phyloP scores from a whole-genome alignment of 805 yeast genomes.

The Candida takata region DNA sequence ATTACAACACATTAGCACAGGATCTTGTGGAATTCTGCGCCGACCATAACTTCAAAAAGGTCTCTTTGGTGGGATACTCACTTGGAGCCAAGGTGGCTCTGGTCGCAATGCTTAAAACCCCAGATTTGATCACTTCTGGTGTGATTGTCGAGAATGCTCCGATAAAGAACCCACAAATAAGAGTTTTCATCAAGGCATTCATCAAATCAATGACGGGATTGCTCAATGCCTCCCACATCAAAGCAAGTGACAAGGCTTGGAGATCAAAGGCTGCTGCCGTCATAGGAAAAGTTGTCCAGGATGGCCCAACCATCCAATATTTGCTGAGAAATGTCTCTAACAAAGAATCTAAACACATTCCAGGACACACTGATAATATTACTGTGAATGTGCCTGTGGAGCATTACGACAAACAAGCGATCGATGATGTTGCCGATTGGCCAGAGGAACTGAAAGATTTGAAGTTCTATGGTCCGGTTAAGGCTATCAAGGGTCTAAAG shows the following conservation, averaged over 20 bases:
- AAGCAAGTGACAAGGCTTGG: slow-evolving; percentile 22
- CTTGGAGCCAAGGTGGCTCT: slow-evolving; percentile 49
- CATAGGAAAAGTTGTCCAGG: slow-evolving; percentile 18
- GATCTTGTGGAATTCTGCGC: slow-evolving; percentile 34
- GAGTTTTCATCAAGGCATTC: slow-evolving; percentile 26
- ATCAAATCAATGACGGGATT: slow-evolving; percentile 34
- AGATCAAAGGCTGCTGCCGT: slow-evolving; percentile 19
- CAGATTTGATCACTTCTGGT: slow-evolving; percentile 31
- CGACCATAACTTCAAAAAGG: slow-evolving; percentile 23
- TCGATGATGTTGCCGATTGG: slow-evolving; percentile 26
- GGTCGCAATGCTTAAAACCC: slow-evolving; percentile 33
- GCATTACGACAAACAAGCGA: slow-evolving; percentile 17
- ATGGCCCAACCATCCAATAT: slow-evolving; percentile 26
- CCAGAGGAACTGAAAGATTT: slow-evolving; percentile 22
- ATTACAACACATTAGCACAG: slow-evolving; percentile 32
- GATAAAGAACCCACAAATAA: slow-evolving; percentile 24
- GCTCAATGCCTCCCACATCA: slow-evolving; percentile 21
- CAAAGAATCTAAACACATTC: slow-evolving; percentile 16
- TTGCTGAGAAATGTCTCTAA: slow-evolving; percentile 30
- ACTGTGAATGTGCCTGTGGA: slow-evolving; percentile 27
- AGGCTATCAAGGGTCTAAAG: slow-evolving; percentile 33
- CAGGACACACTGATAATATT: slow-evolving; percentile 12
- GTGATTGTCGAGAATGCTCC: slow-evolving; percentile 45
- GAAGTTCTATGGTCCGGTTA: slow-evolving; percentile 29
- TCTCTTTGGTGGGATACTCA: slow-evolving; percentile 38